These are phyloP conservation scores for Conticribra weissflogii DNA, from an alignment of 108 stramenopile species.

Conservation along the genomic window DNA sequence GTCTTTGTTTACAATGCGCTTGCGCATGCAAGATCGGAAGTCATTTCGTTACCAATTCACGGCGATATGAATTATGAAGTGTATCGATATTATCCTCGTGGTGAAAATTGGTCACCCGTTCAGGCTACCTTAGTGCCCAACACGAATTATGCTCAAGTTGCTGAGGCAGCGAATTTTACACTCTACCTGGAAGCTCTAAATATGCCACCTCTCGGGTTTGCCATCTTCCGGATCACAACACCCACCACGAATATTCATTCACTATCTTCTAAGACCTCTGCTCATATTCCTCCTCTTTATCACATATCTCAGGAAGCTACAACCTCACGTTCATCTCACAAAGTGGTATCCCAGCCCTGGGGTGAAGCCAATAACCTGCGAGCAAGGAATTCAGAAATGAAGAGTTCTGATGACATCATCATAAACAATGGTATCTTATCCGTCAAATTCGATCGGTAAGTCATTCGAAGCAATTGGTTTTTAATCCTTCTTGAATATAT, in stretches of 20 bases:
- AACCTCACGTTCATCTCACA: too few relatives aligned
- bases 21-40: slow-evolving; percentile 45
- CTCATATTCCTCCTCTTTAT: too few relatives aligned
- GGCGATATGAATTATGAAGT: slow-evolving; percentile 32
- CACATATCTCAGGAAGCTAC: too few relatives aligned
- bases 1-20: slow-evolving; percentile 90
- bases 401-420: slow-evolving; percentile 5
- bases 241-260: background rate
- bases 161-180: slow-evolving; percentile 19
- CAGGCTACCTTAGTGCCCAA: slow-evolving; percentile 29
- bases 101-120: slow-evolving; percentile 26
- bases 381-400: background rate
- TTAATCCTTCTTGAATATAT: too few relatives aligned
- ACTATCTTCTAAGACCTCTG: slow-evolving; percentile 8
- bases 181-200: slow-evolving; percentile 44
- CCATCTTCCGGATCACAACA: slow-evolving; percentile 42
- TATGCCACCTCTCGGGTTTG: slow-evolving; percentile 51
- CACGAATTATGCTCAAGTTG: slow-evolving; percentile 30
- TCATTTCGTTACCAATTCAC: slow-evolving; percentile 77
- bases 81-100: slow-evolving; percentile 15
- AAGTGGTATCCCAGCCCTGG: too few relatives aligned
- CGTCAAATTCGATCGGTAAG: slow-evolving; percentile 24
- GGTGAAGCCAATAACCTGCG: too few relatives aligned
- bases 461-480: background rate
- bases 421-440: slow-evolving; percentile 39